Evolutionary conservation across 805 yeast species (phyloP), one percentile per base, ranked within the genome.

Genomic region (Pichia ethanolica): DNA sequence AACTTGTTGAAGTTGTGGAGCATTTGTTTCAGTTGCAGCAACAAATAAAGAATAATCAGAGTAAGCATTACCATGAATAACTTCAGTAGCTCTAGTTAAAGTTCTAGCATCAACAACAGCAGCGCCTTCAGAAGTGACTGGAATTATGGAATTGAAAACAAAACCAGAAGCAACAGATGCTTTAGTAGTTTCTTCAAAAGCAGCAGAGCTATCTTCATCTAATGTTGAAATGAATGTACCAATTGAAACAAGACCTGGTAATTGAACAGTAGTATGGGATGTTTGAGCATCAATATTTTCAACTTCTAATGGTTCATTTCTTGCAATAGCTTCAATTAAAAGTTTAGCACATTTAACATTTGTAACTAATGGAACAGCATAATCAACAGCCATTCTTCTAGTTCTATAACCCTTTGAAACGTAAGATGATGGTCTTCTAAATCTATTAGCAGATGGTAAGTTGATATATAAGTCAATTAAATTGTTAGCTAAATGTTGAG

Each of bases 341-440:
- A 93, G 75, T 72, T 93, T 93, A 54, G 99, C 99, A 75, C 90
- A 84, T 72, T 93, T 93, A 58, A 93, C 98, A 65, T 93, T 93
- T 56, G 99, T 93, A 45, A 93, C 96, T 67, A 93, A 77, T 46
- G 99, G 99, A 65, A 93, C 89, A 46, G 97, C 90, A 68, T 87
- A 95, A 71, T 93, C 99, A 57, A 93, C 97, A 59, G 99, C 99
- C 98, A 93, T 87, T 77, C 99, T 93, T 78, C 99, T 95, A 42
- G 98, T 88, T 70, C 81, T 83, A 78, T 93, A 93, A 68, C 99
- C 99, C 73, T 87, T 89, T 32, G 97, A 88, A 77, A 93, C 89
- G 72, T 93, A 93, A 54, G 91, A 86, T 49, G 99, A 97, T 53
- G 99, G 99, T 71, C 99, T 88, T 69, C 99, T 86, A 82, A 88